Percentiles rank a stretch among this genome's conserved stretches.
phyloP scores from a whole-genome alignment of 1,284 basidiomycete species.

The Trichosporon sp. region DNA sequence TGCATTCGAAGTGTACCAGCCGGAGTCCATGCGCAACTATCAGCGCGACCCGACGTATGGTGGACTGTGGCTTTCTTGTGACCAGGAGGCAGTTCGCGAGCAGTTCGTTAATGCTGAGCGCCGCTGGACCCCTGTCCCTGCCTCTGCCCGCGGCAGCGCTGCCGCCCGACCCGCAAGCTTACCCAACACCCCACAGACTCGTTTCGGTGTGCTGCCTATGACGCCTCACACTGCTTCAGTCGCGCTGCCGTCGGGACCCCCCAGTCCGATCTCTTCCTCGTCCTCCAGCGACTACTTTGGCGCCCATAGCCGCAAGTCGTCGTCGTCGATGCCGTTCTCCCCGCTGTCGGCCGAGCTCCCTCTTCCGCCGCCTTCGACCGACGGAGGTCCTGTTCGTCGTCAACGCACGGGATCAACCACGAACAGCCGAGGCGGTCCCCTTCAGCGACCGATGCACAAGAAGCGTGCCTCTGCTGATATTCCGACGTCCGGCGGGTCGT shows the following conservation, averaged over 20 bases:
- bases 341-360: slow-evolving; percentile 38
- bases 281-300: slow-evolving; percentile 51
- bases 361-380: slow-evolving; percentile 40
- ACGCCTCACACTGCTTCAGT: slow-evolving; percentile 48
- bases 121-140: slow-evolving; percentile 40
- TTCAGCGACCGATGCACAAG: slow-evolving; percentile 43
- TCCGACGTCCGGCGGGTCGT: slow-evolving; percentile 22
- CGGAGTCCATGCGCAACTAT: slow-evolving; percentile 40
- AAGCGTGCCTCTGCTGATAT: slow-evolving; percentile 44
- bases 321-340: slow-evolving; percentile 45
- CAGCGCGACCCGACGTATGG: slow-evolving; percentile 38
- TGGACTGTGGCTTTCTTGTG: slow-evolving; percentile 50
- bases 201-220: slow-evolving; percentile 53
- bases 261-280: slow-evolving; percentile 44
- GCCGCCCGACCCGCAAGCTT: slow-evolving; percentile 39
- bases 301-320: slow-evolving; percentile 47
- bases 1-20: slow-evolving; percentile 83
- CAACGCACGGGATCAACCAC: slow-evolving; percentile 45
- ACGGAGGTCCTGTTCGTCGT: slow-evolving; percentile 50
- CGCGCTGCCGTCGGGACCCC: slow-evolving; percentile 47
- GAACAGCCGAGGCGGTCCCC: slow-evolving; percentile 34
- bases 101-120: slow-evolving; percentile 40
- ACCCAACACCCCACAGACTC: slow-evolving; percentile 47
- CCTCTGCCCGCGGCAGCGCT: slow-evolving; percentile 22
- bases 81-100: slow-evolving; percentile 45